Evolutionary conservation across 129 eudicot genomes (phyloP).

Genomic region (Heracleum sosnowskyi): DNA sequence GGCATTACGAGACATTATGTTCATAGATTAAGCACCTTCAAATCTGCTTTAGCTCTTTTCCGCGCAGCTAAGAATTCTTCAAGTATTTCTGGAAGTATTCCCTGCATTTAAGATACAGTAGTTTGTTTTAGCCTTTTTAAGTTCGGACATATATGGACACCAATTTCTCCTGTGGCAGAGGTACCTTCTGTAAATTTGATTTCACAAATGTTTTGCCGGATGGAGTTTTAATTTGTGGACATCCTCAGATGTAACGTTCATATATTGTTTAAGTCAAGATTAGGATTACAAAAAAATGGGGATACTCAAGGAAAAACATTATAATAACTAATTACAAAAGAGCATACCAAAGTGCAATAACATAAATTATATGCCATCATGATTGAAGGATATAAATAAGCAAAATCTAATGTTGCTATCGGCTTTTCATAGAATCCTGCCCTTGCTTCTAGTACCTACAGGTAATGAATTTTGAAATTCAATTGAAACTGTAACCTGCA

Average conservation of each 20-base stretch:
- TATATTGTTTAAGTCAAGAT: constrained; percentile 1
- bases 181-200: constrained; percentile 83
- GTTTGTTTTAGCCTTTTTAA: constrained; percentile 1
- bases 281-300: not conserved
- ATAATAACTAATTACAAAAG: not conserved
- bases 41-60: constrained; percentile 91
- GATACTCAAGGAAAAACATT: not conserved
- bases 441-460: constrained; percentile 88
- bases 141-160: not conserved
- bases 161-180: not conserved
- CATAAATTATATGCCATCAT: constrained; percentile 99
- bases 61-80: constrained; percentile 97
- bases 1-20: too few relatives aligned
- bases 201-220: constrained; percentile 95
- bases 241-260: constrained; percentile 84
- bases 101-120: constrained; percentile 54
- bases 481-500: not conserved
- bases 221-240: constrained; percentile 76
- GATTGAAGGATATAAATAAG: constrained; percentile 94
- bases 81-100: constrained; percentile 99
- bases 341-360: constrained; percentile 76
- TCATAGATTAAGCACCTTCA: constrained; percentile 42
- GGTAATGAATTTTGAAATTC: not conserved
- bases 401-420: constrained; percentile 97
- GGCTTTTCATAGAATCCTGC: constrained; percentile 93